Percentiles rank a stretch among this genome's conserved stretches.
phyloP scores from a whole-genome alignment of 768 basidiomycete species.

The Hypholoma sublateritium region DNA sequence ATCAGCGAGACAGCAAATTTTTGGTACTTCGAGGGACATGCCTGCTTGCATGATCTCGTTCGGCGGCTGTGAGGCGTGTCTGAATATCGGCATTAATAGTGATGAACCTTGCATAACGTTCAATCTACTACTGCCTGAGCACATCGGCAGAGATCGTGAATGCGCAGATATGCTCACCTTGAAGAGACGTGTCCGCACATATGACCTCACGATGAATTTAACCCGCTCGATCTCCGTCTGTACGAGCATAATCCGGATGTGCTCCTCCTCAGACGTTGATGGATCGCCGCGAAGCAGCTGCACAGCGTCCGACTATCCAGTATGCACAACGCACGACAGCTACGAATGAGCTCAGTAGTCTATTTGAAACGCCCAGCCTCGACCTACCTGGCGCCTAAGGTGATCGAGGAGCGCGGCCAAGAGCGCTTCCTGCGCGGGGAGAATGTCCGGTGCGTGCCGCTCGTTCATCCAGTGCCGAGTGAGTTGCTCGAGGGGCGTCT shows the following conservation, averaged over 20 bases:
- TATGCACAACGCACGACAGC: background rate
- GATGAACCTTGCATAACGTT: conserved; percentile 83
- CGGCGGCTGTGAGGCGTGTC: conserved; percentile 76
- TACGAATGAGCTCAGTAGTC: conserved; percentile 5
- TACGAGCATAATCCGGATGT: conserved; percentile 89
- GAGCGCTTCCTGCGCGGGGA: conserved; percentile 71
- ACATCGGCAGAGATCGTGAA: too few species aligned
- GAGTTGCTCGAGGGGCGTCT: conserved; percentile 66
- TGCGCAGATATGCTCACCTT: conserved; percentile 53
- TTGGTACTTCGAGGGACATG: conserved; percentile 24
- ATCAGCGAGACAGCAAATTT: background rate
- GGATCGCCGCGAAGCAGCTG: conserved; percentile 44
- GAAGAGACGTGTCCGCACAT: conserved; percentile 80
- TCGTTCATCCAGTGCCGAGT: conserved; percentile 88
- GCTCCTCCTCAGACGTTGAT: conserved; percentile 81
- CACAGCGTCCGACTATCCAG: conserved; percentile 70
- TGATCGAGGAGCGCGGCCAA: conserved; percentile 70
- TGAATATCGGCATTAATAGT: conserved; percentile 70
- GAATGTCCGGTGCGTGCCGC: conserved; percentile 75
- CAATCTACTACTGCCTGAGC: conserved; percentile 54
- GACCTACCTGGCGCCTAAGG: conserved; percentile 76
- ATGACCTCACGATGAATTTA: conserved; percentile 89
- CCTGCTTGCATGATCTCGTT: conserved; percentile 80
- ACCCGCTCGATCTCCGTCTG: conserved; percentile 94
- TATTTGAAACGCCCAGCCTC: background rate